A percentile compares a stretch with the other conserved stretches of the same genome.
Conservation (phyloP, 129 eudicot genomes). For the Saposhnikovia divaricata region DNA sequence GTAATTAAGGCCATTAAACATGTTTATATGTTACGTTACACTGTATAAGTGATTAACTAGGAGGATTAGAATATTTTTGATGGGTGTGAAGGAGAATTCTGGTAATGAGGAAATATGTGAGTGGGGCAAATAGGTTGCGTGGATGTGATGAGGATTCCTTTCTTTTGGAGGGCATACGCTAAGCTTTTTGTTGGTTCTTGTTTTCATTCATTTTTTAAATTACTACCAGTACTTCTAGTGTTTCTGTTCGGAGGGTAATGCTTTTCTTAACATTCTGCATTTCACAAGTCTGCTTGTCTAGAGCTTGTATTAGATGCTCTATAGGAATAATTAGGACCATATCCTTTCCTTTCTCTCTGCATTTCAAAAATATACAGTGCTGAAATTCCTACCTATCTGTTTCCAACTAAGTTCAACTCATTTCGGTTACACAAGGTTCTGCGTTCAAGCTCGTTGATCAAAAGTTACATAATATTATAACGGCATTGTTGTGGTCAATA, state of each 20-base stretch:
- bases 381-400: background rate
- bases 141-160: constrained; percentile 36
- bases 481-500: too few species aligned
- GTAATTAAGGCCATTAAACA: background rate
- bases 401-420: background rate
- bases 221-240: background rate
- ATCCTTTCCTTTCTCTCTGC: background rate
- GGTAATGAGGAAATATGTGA: constrained; percentile 18
- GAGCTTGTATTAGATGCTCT: constrained; percentile 5
- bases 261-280: constrained; percentile 28
- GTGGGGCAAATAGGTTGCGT: constrained; percentile 44
- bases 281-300: constrained; percentile 5
- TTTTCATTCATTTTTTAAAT: background rate
- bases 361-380: background rate
- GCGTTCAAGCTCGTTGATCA: background rate
- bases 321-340: background rate
- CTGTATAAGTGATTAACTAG: background rate
- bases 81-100: background rate
- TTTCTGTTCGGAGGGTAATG: constrained; percentile 20
- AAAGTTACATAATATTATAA: too few species aligned
- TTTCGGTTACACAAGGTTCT: background rate
- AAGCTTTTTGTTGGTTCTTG: constrained; percentile 19
- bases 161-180: constrained; percentile 59
- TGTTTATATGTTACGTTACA: background rate
- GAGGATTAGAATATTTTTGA: background rate